phyloP scores from a whole-genome alignment of 139 green algal genomes.

The Limnomonas spitsbergensis region DNA sequence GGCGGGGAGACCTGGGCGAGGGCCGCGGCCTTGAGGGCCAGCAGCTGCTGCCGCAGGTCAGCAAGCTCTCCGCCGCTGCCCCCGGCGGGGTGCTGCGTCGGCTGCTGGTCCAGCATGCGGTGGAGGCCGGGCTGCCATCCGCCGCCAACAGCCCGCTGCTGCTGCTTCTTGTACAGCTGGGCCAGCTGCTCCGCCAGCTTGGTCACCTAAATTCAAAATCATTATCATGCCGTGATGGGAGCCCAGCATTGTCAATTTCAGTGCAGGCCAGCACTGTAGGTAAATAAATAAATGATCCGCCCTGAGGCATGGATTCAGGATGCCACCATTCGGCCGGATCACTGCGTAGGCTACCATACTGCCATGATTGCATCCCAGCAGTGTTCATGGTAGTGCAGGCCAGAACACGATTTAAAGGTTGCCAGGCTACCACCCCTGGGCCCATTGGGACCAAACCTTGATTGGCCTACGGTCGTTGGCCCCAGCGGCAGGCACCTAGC shows the following conservation, averaged over 20 bases:
- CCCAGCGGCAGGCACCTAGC: too few species aligned
- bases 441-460: too few species aligned
- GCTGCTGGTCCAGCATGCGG: too few species aligned
- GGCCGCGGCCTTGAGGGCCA: conserved; percentile 27
- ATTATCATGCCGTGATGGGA: neutral
- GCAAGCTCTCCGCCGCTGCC: conserved; percentile 15
- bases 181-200: conserved; percentile 33
- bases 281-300: neutral
- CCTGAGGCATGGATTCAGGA: too few species aligned
- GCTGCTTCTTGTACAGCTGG: conserved; percentile 26
- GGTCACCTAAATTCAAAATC: neutral
- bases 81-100: neutral
- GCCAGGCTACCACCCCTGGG: too few species aligned
- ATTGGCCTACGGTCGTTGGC: too few species aligned
- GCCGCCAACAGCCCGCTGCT: conserved; percentile 15
- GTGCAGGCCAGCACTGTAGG: neutral
- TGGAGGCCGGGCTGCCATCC: conserved; percentile 21
- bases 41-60: conserved; percentile 26
- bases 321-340: too few species aligned
- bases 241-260: neutral
- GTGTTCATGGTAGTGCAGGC: too few species aligned
- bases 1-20: conserved; percentile 30
- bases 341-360: too few species aligned
- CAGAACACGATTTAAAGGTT: too few species aligned
- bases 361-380: too few species aligned